Conservation (phyloP, 1,284 basidiomycete species). For the Pholiota adiposa region DNA sequence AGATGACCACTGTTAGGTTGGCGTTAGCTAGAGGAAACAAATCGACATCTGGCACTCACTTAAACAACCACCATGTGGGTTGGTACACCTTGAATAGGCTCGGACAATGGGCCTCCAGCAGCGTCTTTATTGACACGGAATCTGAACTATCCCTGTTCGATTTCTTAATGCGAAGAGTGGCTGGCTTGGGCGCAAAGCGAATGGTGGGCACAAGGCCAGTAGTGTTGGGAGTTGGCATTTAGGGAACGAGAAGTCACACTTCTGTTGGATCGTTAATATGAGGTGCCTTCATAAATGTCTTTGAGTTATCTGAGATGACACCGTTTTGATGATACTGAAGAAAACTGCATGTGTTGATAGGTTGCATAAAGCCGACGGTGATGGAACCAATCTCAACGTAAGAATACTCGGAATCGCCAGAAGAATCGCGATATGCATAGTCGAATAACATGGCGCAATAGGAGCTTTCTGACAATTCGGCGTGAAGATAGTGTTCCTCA, state of each 20-base stretch:
- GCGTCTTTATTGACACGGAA: not conserved
- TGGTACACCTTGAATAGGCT: slow-evolving; percentile 9
- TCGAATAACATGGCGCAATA: not conserved
- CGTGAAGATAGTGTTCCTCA: not conserved
- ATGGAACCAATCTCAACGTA: not conserved
- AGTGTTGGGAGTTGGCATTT: not conserved
- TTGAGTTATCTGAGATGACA: not conserved
- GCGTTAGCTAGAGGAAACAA: not conserved
- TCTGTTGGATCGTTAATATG: not conserved
- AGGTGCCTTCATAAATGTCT: not conserved
- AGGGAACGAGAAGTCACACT: not conserved
- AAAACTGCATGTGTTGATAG: not conserved
- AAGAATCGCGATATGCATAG: not conserved
- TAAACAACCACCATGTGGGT: slow-evolving; percentile 14
- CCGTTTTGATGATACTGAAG: not conserved
- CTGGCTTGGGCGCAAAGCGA: slow-evolving; percentile 3
- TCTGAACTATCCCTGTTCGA: not conserved
- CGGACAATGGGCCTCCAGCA: slow-evolving; percentile 7
- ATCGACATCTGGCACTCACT: slow-evolving; percentile 1
- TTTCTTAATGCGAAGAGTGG: not conserved
- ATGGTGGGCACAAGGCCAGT: not conserved
- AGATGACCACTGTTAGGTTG: slow-evolving; percentile 9
- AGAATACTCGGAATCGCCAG: not conserved
- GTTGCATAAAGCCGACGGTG: not conserved
- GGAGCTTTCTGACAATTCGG: not conserved